phyloP scores from a whole-genome alignment of 495 filamentous ascomycete species.

The Rhypophila decipiens region DNA sequence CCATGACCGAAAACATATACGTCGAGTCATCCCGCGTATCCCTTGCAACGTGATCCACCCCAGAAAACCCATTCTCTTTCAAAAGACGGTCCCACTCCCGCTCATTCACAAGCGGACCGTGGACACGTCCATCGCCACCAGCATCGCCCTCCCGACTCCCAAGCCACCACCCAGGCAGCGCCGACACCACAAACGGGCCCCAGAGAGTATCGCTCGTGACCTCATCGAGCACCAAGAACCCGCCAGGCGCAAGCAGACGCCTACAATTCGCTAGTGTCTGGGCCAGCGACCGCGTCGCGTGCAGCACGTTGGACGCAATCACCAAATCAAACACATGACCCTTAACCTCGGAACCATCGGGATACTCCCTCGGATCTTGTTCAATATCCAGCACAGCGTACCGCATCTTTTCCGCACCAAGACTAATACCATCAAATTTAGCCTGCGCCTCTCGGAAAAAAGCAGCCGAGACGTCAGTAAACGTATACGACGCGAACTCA shows the following conservation, averaged over 20 bases:
- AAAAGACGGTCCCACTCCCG: neutral
- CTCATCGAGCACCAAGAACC: neutral
- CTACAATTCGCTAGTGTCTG: neutral
- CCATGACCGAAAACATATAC: neutral
- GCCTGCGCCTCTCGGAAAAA: constrained; percentile 22
- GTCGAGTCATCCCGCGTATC: neutral
- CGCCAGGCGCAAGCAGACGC: neutral
- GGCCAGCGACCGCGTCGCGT: constrained; percentile 20
- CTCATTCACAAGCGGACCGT: neutral
- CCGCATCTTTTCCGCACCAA: constrained; percentile 26
- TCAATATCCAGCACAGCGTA: constrained; percentile 44
- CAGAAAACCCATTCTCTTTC: neutral
- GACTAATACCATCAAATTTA: neutral
- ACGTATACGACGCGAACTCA: constrained; percentile 31
- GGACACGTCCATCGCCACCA: neutral
- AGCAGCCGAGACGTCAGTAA: constrained; percentile 36
- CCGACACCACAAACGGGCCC: neutral
- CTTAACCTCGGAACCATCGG: constrained; percentile 45
- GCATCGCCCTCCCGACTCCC: neutral
- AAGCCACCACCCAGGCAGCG: neutral
- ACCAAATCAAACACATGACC: constrained; percentile 45
- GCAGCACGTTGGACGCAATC: constrained; percentile 38
- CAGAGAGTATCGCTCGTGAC: neutral
- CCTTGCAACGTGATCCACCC: neutral
- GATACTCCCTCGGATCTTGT: constrained; percentile 16